These are phyloP conservation scores for Pseudovirgaria hyperparasitica DNA, from an alignment of 2,329 filamentous ascomycete genomes.

Conservation along the genomic window DNA sequence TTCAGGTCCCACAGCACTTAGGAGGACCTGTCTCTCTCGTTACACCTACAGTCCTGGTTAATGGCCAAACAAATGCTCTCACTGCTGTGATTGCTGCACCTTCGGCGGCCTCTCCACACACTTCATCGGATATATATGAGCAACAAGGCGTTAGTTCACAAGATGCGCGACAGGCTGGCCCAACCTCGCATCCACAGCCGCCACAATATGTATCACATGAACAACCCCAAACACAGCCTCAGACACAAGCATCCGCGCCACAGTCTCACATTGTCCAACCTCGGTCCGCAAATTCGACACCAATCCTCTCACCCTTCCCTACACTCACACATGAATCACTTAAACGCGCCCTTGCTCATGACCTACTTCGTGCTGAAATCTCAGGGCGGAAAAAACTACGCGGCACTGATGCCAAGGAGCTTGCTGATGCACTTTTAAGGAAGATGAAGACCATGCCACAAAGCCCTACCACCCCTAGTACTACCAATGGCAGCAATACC, in stretches of 20 bases:
- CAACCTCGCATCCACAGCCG: conserved; percentile 10
- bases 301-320: conserved; percentile 5
- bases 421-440: conserved; percentile 31
- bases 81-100: conserved; percentile 14
- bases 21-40: conserved; percentile 50
- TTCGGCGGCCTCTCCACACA: conserved; percentile 13
- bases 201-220: no score
- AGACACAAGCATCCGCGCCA: not conserved
- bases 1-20: conserved; percentile 51
- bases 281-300: conserved; percentile 1
- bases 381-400: conserved; percentile 29
- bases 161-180: conserved; percentile 7
- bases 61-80: conserved; percentile 29
- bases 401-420: conserved; percentile 33
- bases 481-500: conserved; percentile 16
- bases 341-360: conserved; percentile 32
- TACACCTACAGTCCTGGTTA: conserved; percentile 44
- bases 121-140: no score
- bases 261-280: conserved; percentile 1
- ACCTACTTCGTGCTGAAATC: conserved; percentile 33
- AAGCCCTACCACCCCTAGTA: conserved; percentile 11
- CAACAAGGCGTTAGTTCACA: conserved; percentile 9
- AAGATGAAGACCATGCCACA: conserved; percentile 19
- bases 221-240: conserved; percentile 6
- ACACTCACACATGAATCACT: conserved; percentile 26